A percentile compares a stretch with the other conserved stretches of the same genome.
Evolutionary conservation across 345 rosid genomes (phyloP).

Genomic region (Conringia planisiliqua): DNA sequence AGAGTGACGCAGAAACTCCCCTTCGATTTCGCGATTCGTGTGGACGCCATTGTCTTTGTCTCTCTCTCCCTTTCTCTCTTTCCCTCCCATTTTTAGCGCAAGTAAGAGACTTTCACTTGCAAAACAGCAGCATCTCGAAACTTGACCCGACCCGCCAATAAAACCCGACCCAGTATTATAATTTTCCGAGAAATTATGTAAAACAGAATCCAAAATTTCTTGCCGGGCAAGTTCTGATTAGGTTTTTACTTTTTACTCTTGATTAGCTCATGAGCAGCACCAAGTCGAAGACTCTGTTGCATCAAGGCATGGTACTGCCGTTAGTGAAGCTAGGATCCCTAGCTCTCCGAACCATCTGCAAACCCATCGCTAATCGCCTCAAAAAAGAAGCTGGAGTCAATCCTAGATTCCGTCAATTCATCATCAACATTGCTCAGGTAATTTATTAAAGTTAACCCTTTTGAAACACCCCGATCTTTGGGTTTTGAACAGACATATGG

Average conservation of each 20-base stretch:
- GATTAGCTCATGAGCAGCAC: not conserved
- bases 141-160: not conserved
- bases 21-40: slow-evolving; percentile 40
- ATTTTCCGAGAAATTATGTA: not conserved
- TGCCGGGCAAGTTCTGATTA: slow-evolving; percentile 22
- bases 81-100: slow-evolving; percentile 31
- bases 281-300: slow-evolving; percentile 8
- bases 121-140: not conserved
- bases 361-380: slow-evolving; percentile 80
- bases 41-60: slow-evolving; percentile 38
- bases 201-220: not conserved
- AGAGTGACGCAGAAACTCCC: slow-evolving; percentile 27
- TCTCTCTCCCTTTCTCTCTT: slow-evolving; percentile 33
- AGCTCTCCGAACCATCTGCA: slow-evolving; percentile 61
- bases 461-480: not conserved
- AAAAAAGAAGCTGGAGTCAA: slow-evolving; percentile 68
- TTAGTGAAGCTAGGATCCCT: slow-evolving; percentile 74
- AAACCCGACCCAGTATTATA: slow-evolving; percentile 5
- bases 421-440: slow-evolving; percentile 74
- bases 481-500: not conserved
- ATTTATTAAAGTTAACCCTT: not conserved
- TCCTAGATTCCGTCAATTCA: slow-evolving; percentile 68
- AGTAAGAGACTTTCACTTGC: not conserved
- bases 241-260: not conserved
- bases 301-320: slow-evolving; percentile 49